Evolutionary conservation across 805 yeast species (phyloP).

Genomic region (Yarrowia keelungensis): DNA sequence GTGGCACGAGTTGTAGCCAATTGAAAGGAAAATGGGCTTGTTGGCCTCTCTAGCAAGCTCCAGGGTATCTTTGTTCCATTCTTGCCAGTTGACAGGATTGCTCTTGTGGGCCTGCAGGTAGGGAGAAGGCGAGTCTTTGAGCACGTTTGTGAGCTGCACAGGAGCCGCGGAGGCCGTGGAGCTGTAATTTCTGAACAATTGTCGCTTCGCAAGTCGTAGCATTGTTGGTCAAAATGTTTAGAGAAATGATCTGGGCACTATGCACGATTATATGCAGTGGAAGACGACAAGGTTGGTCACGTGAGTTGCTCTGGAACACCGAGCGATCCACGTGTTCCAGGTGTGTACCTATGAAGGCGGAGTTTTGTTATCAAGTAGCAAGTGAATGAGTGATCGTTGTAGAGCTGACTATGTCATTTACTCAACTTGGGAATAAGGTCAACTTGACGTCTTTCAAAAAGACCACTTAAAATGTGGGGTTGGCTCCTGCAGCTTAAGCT

Average conservation of each 20-base stretch:
- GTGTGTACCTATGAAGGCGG: too few relatives aligned
- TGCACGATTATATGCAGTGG: slow-evolving; percentile 30
- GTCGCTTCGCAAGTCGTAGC: slow-evolving; percentile 31
- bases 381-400: too few relatives aligned
- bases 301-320: slow-evolving; percentile 22
- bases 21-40: slow-evolving; percentile 51
- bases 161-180: background rate
- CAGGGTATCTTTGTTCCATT: slow-evolving; percentile 49
- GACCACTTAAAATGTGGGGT: background rate
- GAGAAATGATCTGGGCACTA: slow-evolving; percentile 9
- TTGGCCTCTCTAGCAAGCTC: slow-evolving; percentile 47
- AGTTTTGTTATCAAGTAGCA: too few relatives aligned
- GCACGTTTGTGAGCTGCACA: slow-evolving; percentile 21
- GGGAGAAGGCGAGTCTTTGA: slow-evolving; percentile 42
- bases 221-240: background rate
- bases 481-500: background rate
- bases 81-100: slow-evolving; percentile 53
- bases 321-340: background rate
- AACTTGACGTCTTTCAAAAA: background rate
- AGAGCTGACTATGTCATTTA: too few relatives aligned
- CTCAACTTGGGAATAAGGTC: too few relatives aligned
- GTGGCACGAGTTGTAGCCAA: slow-evolving; percentile 52
- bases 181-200: slow-evolving; percentile 21
- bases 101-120: slow-evolving; percentile 45
- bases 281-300: slow-evolving; percentile 6